Percentiles rank a stretch among this genome's conserved stretches.
phyloP scores from a whole-genome alignment of 1,284 basidiomycete genomes.

The Erythrobasidium hasegawianum region DNA sequence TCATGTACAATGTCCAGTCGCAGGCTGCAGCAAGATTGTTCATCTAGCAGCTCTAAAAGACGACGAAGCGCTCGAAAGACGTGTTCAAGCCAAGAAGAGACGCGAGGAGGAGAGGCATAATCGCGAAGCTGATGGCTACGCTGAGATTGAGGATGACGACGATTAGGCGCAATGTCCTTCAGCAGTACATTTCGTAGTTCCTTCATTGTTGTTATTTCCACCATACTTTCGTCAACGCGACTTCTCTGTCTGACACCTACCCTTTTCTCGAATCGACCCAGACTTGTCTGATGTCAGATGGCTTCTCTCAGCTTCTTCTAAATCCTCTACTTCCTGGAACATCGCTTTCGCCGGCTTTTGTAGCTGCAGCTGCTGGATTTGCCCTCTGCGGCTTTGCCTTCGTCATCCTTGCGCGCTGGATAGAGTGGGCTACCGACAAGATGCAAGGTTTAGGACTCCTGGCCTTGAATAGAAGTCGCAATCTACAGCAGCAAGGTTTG shows the following conservation, averaged over 20 bases:
- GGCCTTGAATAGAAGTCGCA: slow-evolving; percentile 4
- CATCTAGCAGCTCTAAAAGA: slow-evolving; percentile 8
- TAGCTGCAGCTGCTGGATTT: slow-evolving; percentile 8
- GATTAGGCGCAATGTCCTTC: slow-evolving; percentile 7
- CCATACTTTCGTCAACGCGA: neutral
- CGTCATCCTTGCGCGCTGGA: neutral
- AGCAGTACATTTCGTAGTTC: too few species aligned
- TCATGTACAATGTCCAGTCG: slow-evolving; percentile 19
- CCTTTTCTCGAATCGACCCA: neutral
- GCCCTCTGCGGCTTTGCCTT: neutral
- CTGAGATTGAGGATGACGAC: slow-evolving; percentile 31
- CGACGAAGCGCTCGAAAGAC: slow-evolving; percentile 26
- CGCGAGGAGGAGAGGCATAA: slow-evolving; percentile 15
- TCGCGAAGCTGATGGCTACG: neutral
- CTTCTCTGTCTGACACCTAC: neutral
- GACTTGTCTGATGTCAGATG: neutral
- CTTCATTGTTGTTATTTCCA: too few species aligned
- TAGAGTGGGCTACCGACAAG: neutral
- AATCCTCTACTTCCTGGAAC: slow-evolving; percentile 4
- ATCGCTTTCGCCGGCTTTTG: neutral
- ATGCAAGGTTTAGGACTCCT: slow-evolving; percentile 30
- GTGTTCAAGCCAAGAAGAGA: slow-evolving; percentile 13
- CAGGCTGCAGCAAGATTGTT: slow-evolving; percentile 28
- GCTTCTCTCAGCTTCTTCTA: neutral
- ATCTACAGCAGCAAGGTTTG: too few species aligned